Percentiles rank a stretch among this genome's conserved stretches.
These are phyloP conservation scores for Lathyrus sativus DNA, from an alignment of 306 rosid genomes.

Conservation along the genomic window DNA sequence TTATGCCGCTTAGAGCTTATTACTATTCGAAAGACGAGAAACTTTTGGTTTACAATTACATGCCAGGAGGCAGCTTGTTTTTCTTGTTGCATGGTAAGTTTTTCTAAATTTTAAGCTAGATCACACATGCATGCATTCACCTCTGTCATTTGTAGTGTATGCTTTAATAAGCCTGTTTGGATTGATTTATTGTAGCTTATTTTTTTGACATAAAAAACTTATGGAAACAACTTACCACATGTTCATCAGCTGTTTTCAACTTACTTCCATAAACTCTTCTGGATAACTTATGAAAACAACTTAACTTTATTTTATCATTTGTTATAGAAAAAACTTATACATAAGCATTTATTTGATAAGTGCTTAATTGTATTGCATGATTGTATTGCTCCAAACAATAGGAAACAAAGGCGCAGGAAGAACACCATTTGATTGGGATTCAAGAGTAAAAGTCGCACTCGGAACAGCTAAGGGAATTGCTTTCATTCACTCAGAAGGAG, in stretches of 20 bases:
- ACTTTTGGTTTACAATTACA: conserved; percentile 75
- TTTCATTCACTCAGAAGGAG: conserved; percentile 63
- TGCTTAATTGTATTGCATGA: background rate
- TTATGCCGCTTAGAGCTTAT: conserved; percentile 70
- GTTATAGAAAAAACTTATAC: background rate
- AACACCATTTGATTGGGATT: conserved; percentile 67
- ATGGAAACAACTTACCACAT: background rate
- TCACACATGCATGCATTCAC: background rate
- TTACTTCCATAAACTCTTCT: background rate
- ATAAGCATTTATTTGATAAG: background rate
- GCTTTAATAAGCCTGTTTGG: background rate
- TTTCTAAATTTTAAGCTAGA: conserved; percentile 18
- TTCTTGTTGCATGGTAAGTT: conserved; percentile 68
- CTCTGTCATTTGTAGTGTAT: background rate
- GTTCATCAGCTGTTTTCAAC: background rate
- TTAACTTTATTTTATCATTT: background rate
- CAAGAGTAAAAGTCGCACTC: conserved; percentile 63
- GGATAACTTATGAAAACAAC: background rate
- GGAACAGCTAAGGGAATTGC: conserved; percentile 71
- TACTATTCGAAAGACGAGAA: conserved; percentile 88
- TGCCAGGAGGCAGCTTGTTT: conserved; percentile 77
- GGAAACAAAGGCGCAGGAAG: conserved; percentile 65
- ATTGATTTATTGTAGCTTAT: background rate
- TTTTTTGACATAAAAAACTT: background rate
- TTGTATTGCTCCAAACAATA: conserved; percentile 35